These are phyloP conservation scores for Botrytis tulipae DNA, from an alignment of 2,329 filamentous ascomycete species.

Conservation along the genomic window DNA sequence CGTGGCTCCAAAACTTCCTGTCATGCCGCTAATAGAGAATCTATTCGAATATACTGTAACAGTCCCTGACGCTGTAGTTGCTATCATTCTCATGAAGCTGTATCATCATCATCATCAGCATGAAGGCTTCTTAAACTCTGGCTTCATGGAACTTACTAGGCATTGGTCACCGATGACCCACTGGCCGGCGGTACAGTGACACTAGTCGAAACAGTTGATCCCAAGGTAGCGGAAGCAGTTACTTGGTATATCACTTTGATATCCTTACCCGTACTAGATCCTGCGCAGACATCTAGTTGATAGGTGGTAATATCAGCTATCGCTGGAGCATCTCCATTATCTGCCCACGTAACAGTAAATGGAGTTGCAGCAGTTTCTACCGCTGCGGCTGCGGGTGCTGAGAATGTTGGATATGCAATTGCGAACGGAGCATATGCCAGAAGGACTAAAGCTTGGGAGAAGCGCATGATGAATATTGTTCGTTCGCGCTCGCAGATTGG, in stretches of 20 bases:
- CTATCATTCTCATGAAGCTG: conserved; percentile 60
- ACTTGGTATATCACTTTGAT: background rate
- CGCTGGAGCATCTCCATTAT: conserved; percentile 50
- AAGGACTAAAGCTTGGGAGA: conserved; percentile 27
- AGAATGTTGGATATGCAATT: conserved; percentile 47
- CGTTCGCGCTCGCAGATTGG: conserved; percentile 7
- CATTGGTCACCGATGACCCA: conserved; percentile 36
- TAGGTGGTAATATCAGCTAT: conserved; percentile 53
- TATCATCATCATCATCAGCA: conserved; percentile 20
- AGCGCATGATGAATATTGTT: conserved; percentile 28
- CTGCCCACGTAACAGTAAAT: conserved; percentile 56
- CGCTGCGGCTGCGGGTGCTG: conserved; percentile 50
- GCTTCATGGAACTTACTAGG: conserved; percentile 35
- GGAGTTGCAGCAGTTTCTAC: conserved; percentile 49
- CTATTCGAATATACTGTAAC: conserved; percentile 60
- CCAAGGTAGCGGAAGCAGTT: conserved; percentile 8
- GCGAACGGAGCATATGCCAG: conserved; percentile 29
- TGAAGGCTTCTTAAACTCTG: background rate
- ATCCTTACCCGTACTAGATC: conserved; percentile 50
- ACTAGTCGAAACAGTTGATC: conserved; percentile 16
- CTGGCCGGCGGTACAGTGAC: conserved; percentile 33
- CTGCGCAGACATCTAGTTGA: conserved; percentile 58
- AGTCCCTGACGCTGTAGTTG: conserved; percentile 53
- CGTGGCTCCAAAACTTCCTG: conserved; percentile 51
- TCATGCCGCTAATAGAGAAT: conserved; percentile 65